These are phyloP conservation scores for Mycena polygramma DNA, from an alignment of 768 basidiomycete genomes.

Conservation along the genomic window DNA sequence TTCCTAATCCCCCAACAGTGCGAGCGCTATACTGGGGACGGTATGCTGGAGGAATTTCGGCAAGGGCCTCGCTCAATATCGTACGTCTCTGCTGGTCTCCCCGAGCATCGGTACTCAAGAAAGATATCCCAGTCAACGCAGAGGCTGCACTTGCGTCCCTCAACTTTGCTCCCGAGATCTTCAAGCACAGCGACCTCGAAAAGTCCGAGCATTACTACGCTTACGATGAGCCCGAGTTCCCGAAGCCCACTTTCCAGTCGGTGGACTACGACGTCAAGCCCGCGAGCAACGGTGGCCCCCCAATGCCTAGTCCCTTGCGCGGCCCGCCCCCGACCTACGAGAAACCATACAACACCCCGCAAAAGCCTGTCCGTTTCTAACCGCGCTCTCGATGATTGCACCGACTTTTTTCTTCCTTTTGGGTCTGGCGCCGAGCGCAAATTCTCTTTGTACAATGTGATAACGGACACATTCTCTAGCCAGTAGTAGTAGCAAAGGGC, in stretches of 20 bases:
- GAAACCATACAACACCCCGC: slow-evolving; percentile 7
- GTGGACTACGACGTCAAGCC: not conserved
- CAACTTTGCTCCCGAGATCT: slow-evolving; percentile 56
- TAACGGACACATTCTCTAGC: not conserved
- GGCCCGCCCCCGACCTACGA: slow-evolving; percentile 36
- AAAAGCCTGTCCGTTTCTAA: slow-evolving; percentile 7
- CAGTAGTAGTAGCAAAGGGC: slow-evolving; percentile 5
- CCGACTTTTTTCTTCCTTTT: not conserved
- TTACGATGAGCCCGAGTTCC: slow-evolving; percentile 29
- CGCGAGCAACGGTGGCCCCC: not conserved
- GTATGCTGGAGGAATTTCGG: slow-evolving; percentile 67
- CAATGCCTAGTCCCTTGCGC: slow-evolving; percentile 13
- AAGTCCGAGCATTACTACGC: slow-evolving; percentile 25
- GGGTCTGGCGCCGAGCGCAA: not conserved
- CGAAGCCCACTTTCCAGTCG: slow-evolving; percentile 31
- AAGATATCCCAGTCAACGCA: slow-evolving; percentile 50
- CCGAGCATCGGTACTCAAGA: slow-evolving; percentile 32
- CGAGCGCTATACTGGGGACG: slow-evolving; percentile 59
- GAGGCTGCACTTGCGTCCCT: slow-evolving; percentile 53
- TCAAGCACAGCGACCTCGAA: slow-evolving; percentile 48
- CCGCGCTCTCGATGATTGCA: slow-evolving; percentile 23
- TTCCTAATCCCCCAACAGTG: slow-evolving; percentile 45
- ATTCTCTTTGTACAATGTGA: slow-evolving; percentile 7
- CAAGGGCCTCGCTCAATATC: slow-evolving; percentile 67
- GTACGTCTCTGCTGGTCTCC: slow-evolving; percentile 50